Evolutionary conservation across 2,329 filamentous ascomycete species (phyloP), one percentile per base, ranked within the genome.

Genomic region (Alternaria sp.): DNA sequence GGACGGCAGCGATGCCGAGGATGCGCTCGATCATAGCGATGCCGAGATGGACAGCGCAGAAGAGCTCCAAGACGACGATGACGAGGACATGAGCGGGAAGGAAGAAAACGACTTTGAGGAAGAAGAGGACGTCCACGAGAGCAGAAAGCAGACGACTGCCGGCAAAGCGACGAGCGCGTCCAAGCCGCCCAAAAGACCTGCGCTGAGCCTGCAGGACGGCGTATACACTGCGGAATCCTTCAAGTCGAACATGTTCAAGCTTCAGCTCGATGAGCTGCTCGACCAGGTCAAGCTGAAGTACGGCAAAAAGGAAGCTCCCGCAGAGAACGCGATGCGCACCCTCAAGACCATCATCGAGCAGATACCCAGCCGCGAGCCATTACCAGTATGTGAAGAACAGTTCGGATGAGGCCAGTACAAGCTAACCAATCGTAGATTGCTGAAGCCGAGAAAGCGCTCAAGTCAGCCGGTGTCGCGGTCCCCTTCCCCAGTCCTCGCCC

Each of bases 401-500:
- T 5, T 10, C 28, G 3, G 2, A 10, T 12, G 7, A 4, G 18
- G 3, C 11, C 4, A 20, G 6, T 3, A 6, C 4, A 10, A 49
- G 43, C 70, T 77, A 57, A 77, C 47, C 2, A 20, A 41, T 1
- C n/a, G 6, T 68, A 93, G 91, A 86, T 96, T 56, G 71, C 81
- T 33, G 89, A 96, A 71, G 93, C 92, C 0, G 84, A 89, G 75
- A 87, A 86, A 64, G 86, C 92, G 21, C 74, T 89, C 71, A 88
- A 92, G 70, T 85, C 85, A 44, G 85, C 89, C 74, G 88, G 88
- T 53, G 86, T 97, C 61, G 80, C 84, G n/a, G 87, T 97, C 51
- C 96, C 96, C 0, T 97, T 93, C 75, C 93, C 95, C 15, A 86
- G 90, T n/a, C 94, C 94, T 18, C 88, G 85, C 55, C 94, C 95